Evolutionary conservation across 352 stramenopile genomes (phyloP), one percentile per base, ranked within the genome.

Genomic region (Globisporangium rhizosaccharum): DNA sequence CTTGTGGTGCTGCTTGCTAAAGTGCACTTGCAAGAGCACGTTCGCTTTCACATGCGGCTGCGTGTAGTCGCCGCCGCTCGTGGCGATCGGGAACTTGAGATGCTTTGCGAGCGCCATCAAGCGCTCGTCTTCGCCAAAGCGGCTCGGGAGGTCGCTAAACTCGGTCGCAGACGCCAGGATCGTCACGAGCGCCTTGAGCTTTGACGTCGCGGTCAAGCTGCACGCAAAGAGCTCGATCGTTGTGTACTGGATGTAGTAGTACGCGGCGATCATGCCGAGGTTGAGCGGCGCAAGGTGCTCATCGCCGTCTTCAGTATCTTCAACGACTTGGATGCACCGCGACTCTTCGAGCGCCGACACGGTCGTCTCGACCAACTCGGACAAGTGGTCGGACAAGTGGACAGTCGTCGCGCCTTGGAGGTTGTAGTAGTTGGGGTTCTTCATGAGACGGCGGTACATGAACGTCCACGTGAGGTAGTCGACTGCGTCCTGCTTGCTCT

Each of bases 351-450:
- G 72, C 50, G 99, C 96, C 47, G 86, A 94, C 17, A 99, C 86
- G 1, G 97, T 96, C 36, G 86, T 94, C 75, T 99, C 97, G 33
- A 99, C 94, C 61, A 99, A 90, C 67, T 99, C 97, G 47, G 96
- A 99, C 52, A 99, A 76, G 65, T 99, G 96, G 68, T 99, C 97
- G 50, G 93, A 99, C 26, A 99, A 67, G 63, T 99, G 85, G 0
- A 88, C 78, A 14, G 89, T 90, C 7, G 83, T 92, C 14, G 79
- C 93, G 18, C 96, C 97, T 54, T 96, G 84, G 49, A 99, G 73
- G 61, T 98, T 97, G 85, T 99, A 99, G 74, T 99, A 99, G 59
- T 99, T 99, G 3, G 98, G 98, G 76, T 99, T 99, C 73, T 99
- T 98, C 54, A 96, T 88, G 36, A 99, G 73, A 10, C 98, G 92